Base-by-base conservation (phyloP, 306 rosid species). In the Senna siamea region DNA sequence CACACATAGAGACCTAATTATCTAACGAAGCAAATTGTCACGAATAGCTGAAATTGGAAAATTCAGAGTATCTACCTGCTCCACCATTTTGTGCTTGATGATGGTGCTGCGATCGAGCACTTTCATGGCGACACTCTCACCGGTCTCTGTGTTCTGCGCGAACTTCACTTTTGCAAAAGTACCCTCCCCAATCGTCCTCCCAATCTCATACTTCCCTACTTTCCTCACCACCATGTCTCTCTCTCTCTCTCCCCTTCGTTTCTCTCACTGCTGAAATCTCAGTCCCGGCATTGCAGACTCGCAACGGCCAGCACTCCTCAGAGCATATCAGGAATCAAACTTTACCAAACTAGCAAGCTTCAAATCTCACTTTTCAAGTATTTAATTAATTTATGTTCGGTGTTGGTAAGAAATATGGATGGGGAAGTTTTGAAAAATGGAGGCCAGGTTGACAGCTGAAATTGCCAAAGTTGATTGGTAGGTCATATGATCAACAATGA, bases 51-150 rank as follows among this genome's bases (percentile, higher is more conserved):
- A 53, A 30, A 60, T 48, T 66, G 50, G 70, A 38, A 50, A 57
- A 67, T 6, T 56, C 5, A 66, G 6, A 46, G 40, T 46, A 80
- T 76, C 40, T 35, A 80, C 85, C 85, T 81, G 85, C 38, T 80
- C 98, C 59, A 87, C 86, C 96, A 92, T 92, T 86, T 90, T 92
- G 88, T 87, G 98, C 80, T 88, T 90, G 85, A 92, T 80, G 68
- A 92, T 90, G 73, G 96, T 82, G 68, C 79, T 82, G 17, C 98
- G 98, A 70, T 92, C 98, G 72, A 92, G 89, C 0, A 92, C 71
- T 76, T 92, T 92, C 96, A 92, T 88, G 67, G 96, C 98, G 47
- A 92, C 96, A 66, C 98, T 92, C 88, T 90, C 96, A 19, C 98
- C 96, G 12, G 92, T 88, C 83, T 92, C 96, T 0, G 98, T 90